Conservation (phyloP, 345 rosid genomes). For the Boechera divaricarpa region DNA sequence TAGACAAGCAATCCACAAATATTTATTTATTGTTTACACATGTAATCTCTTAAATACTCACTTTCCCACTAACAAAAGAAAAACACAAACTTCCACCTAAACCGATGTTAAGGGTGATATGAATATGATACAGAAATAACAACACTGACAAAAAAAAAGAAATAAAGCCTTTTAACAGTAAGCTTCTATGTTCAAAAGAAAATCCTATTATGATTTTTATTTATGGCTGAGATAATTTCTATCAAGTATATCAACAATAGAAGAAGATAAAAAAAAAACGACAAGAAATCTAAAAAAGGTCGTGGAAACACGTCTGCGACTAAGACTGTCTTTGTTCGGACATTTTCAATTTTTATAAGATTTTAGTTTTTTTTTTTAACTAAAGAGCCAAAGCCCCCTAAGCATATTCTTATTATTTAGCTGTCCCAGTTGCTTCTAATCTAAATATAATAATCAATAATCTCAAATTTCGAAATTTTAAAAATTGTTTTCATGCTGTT, state of each 20-base stretch:
- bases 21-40: constrained; percentile 9
- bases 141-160: neutral
- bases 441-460: constrained; percentile 5
- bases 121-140: neutral
- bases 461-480: neutral
- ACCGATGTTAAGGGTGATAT: neutral
- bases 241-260: neutral
- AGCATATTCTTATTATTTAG: constrained; percentile 24
- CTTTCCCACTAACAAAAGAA: neutral
- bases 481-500: constrained; percentile 2
- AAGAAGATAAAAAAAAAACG: neutral
- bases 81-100: constrained; percentile 22
- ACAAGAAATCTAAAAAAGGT: neutral
- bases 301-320: constrained; percentile 31
- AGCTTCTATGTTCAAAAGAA: constrained; percentile 16
- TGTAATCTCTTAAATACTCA: neutral
- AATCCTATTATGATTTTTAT: neutral
- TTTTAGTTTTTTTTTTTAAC: neutral
- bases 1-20: constrained; percentile 15
- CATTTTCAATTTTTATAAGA: neutral
- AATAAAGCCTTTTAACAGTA: neutral
- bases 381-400: constrained; percentile 1
- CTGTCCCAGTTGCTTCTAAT: constrained; percentile 19
- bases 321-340: constrained; percentile 5
- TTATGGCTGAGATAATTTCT: neutral